Base-by-base conservation (phyloP, 176 grass and related monocot genomes). In the Carex cristatella region DNA sequence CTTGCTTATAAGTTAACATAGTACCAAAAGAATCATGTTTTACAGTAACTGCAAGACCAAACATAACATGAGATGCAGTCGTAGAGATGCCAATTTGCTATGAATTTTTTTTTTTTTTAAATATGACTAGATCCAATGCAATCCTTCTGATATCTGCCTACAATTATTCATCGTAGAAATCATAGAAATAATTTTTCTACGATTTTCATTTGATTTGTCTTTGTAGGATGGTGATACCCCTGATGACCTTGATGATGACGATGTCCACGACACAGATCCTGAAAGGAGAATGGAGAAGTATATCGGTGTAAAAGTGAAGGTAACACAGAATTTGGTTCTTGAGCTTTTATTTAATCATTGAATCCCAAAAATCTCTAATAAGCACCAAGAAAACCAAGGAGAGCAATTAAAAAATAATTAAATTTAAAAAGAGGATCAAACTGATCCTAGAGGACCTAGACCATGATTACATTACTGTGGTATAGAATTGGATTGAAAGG, bases 221-320 rank as follows among this genome's bases (percentile, higher is more conserved):
- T 28, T 87, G 87, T 86, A 99, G 96, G 96, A 99, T 88, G 96
- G 90, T 77, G 91, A 95, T 84, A 89, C 71, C 71, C 92, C 37
- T 32, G 96, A 95, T 79, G 96, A 99, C 81, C 81, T 85, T 83
- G 96, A 93, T 82, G 96, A 99, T 19, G 96, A 99, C 28, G 93
- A 78, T 42, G 83, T 91, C 81, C 91, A 56, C 56, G 90, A 95
- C 69, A 81, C 89, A 72, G 91, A 95, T 88, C 96, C 91, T 83
- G 93, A 99, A 89, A 91, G 93, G 60, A 95, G 96, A 84, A 90
- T 94, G 66, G 93, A 99, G 75, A 99, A 99, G 79, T 99, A 95
- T 74, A 85, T 92, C 40, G 96, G 96, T 70, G 96, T 99, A 72
- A 99, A 95, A 95, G 96, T 99, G 65, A 99, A 99, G 96, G 96